Percentiles rank a stretch among this genome's conserved stretches.
These are phyloP conservation scores for Populus deltoides DNA, from an alignment of 345 rosid genomes.

Conservation along the genomic window DNA sequence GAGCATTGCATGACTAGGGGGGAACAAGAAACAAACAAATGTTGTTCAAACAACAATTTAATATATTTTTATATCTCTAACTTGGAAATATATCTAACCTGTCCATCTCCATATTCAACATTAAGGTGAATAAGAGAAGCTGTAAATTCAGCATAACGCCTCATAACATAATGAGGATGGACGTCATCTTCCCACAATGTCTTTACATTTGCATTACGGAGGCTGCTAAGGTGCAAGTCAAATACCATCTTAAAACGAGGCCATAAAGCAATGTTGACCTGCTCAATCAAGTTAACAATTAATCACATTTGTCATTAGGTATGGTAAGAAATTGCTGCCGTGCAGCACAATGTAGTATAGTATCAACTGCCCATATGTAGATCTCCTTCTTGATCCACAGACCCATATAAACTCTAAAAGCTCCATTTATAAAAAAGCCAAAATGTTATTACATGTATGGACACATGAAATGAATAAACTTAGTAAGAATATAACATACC, in stretches of 20 bases:
- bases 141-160: constrained; percentile 97
- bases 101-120: constrained; percentile 94
- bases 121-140: constrained; percentile 96
- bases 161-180: constrained; percentile 98
- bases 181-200: constrained; percentile 96
- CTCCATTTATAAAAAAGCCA: neutral
- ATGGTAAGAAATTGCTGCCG: neutral
- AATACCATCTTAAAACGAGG: constrained; percentile 97
- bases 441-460: too few species aligned
- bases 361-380: neutral
- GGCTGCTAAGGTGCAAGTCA: constrained; percentile 84
- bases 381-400: neutral
- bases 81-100: constrained; percentile 47
- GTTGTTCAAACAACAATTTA: neutral
- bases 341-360: neutral
- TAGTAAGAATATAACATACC: constrained; percentile 40
- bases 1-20: neutral
- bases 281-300: constrained; percentile 30
- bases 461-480: neutral
- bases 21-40: neutral
- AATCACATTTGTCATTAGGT: constrained; percentile 6
- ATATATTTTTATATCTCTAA: neutral
- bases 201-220: constrained; percentile 84
- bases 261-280: constrained; percentile 96
- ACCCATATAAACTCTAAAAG: neutral